phyloP scores from a whole-genome alignment of 2,329 filamentous ascomycete genomes.

The Cercospora citrullina region DNA sequence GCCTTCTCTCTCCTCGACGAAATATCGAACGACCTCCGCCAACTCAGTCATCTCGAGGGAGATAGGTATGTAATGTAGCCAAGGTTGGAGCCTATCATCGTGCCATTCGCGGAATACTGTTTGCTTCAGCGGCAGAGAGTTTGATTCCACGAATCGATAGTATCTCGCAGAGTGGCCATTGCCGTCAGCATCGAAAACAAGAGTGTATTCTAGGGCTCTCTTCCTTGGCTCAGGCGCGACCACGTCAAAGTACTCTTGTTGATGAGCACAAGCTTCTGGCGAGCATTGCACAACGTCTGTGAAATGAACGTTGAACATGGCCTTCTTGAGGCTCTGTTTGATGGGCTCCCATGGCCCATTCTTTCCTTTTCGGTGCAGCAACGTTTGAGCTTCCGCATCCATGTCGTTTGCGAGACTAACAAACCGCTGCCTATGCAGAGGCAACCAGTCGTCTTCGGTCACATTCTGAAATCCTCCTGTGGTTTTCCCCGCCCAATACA shows the following conservation, averaged over 20 bases:
- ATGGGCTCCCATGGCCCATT: slow-evolving; percentile 2
- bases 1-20: slow-evolving; percentile 36
- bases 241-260: slow-evolving; percentile 26
- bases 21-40: slow-evolving; percentile 68
- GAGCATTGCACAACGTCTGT: slow-evolving; percentile 52
- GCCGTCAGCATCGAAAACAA: slow-evolving; percentile 67
- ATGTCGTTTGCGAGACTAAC: slow-evolving; percentile 42
- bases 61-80: slow-evolving; percentile 81
- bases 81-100: slow-evolving; percentile 66
- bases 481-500: slow-evolving; percentile 61
- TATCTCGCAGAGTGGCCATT: slow-evolving; percentile 50
- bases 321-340: slow-evolving; percentile 24
- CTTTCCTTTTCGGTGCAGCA: not conserved
- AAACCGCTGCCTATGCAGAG: slow-evolving; percentile 50
- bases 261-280: slow-evolving; percentile 36
- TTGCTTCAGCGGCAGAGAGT: slow-evolving; percentile 71
- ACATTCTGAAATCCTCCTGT: slow-evolving; percentile 49
- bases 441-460: slow-evolving; percentile 41
- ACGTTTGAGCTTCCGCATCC: slow-evolving; percentile 6
- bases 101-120: slow-evolving; percentile 82
- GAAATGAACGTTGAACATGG: slow-evolving; percentile 48
- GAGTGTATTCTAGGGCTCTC: slow-evolving; percentile 16
- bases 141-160: slow-evolving; percentile 63
- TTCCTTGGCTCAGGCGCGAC: slow-evolving; percentile 8
- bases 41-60: slow-evolving; percentile 71